Conservation (phyloP, 106 monocot genomes). For the Chionographis japonica region DNA sequence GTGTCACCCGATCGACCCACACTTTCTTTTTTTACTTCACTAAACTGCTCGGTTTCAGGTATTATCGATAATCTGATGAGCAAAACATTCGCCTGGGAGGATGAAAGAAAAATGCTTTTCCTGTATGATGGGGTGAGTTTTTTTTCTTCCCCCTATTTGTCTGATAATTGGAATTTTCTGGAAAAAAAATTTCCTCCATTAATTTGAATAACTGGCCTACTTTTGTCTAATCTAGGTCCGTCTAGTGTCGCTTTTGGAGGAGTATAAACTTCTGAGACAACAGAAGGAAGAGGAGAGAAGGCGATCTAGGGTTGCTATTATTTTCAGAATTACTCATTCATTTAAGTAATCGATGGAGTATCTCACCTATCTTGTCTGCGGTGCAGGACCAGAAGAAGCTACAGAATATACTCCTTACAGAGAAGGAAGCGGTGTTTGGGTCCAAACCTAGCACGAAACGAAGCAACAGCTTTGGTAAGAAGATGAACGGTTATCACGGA, state of each 20-base stretch:
- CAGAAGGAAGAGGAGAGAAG: slow-evolving; percentile 65
- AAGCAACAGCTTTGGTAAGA: slow-evolving; percentile 41
- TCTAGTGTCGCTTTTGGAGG: slow-evolving; percentile 54
- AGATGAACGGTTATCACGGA: slow-evolving; percentile 18
- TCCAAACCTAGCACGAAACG: slow-evolving; percentile 70
- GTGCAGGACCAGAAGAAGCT: slow-evolving; percentile 79
- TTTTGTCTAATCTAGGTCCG: slow-evolving; percentile 33
- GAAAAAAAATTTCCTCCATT: neutral
- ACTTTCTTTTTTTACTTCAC: neutral
- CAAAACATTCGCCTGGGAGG: slow-evolving; percentile 61
- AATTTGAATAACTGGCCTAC: neutral
- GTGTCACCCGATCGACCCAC: neutral
- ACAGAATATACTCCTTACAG: slow-evolving; percentile 56
- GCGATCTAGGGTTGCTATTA: slow-evolving; percentile 32
- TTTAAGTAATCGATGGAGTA: too few relatives aligned
- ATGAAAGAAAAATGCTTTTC: slow-evolving; percentile 54
- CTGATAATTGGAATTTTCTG: too few relatives aligned
- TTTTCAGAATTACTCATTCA: neutral
- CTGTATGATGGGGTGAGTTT: slow-evolving; percentile 64
- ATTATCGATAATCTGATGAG: slow-evolving; percentile 55
- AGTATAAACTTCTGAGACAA: slow-evolving; percentile 50
- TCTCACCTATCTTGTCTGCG: neutral
- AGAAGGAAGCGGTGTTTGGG: slow-evolving; percentile 64
- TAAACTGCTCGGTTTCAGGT: slow-evolving; percentile 16
- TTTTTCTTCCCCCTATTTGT: neutral